Evolutionary conservation across 352 stramenopile species (phyloP), one percentile per base, ranked within the genome.

Genomic region (Phytophthora sp.): DNA sequence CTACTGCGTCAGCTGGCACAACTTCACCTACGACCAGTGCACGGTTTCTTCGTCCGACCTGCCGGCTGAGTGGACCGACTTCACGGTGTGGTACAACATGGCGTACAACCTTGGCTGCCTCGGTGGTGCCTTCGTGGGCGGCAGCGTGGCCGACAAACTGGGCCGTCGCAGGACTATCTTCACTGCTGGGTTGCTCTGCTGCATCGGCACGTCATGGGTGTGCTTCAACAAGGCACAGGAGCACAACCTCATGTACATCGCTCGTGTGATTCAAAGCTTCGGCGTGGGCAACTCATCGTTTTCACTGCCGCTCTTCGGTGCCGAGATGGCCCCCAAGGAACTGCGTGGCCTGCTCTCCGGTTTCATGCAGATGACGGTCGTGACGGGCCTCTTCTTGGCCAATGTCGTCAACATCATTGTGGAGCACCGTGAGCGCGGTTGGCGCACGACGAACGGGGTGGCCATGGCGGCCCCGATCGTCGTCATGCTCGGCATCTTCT

Each of bases 311-410:
- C 49, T 69, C 20, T 67, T 79, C 58, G 57, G 67, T 13, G 74
- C 74, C 23, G 74, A 82, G 47, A 69, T 72, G 59, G 70, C 62
- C 38, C 71, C 71, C 26, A 67, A 70, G 46, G 58, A 68, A 50
- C 57, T 76, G 18, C 69, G 69, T 23, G 69, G 71, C 42, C 26
- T 79, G 49, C 57, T 79, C 12, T 72, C 71, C 12, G 71, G 71
- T 6, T 76, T 79, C 66, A 79, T 79, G 71, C 71, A 79, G 44
- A 76, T 79, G 66, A 73, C 67, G 13, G 50, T 79, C 6, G 65
- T 74, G 9, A 79, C 45, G 12, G 71, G 71, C 27, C 51, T 80
- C 18, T 73, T 77, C 42, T 45, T 80, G 31, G 73, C 73, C 62
- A 76, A 76, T 52, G 52, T 75, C 33, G 59, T 77, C 41, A 80